Evolutionary conservation across 768 basidiomycete species (phyloP), one percentile per base, ranked within the genome.

Genomic region (Mycena galericulata): DNA sequence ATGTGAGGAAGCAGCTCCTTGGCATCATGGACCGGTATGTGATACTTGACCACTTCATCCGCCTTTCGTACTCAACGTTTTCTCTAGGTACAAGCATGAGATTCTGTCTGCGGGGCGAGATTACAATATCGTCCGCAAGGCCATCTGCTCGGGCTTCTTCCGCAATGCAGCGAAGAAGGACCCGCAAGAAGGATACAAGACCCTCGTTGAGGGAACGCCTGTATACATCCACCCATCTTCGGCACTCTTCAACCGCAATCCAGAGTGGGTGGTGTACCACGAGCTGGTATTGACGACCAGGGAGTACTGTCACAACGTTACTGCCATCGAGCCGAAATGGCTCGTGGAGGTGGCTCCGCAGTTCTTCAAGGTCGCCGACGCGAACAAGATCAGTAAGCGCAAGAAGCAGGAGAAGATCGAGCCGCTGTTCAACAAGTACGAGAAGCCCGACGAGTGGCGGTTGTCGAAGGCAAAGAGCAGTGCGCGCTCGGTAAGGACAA

Each of bases 161-260:
- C 89, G 97, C 14, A 93, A 99, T 76, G 97, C 98, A 1, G 98
- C 98, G 29, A 99, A 99, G 85, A 99, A 99, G 80, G 97, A 97
- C 75, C 94, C 95, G 6, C 95, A 96, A 76, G 97, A 98, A 78
- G 97, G 98, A 9, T 99, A 99, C 86, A 99, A 99, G 81, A 97
- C 96, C 0, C 89, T 97, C 14, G 94, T 96, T 4, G 96, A 98
- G 80, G 96, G 96, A 36, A 99, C 98, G n/a, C 98, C 97, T 0
- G 97, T 99, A 55, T 99, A 97, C 80, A 96, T 99, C 61, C 98
- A 99, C 80, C 98, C 96, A 0, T 97, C 97, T 2, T 97, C 96
- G 3, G 94, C 96, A 7, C 84, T 99, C 22, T 99, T 99, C 87
- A 98, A 99, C 77, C 91, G 97, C 41, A 92, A 93, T 41, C 98